Evolutionary conservation across 306 rosid genomes (phyloP).

Genomic region (Citrullus amarus): DNA sequence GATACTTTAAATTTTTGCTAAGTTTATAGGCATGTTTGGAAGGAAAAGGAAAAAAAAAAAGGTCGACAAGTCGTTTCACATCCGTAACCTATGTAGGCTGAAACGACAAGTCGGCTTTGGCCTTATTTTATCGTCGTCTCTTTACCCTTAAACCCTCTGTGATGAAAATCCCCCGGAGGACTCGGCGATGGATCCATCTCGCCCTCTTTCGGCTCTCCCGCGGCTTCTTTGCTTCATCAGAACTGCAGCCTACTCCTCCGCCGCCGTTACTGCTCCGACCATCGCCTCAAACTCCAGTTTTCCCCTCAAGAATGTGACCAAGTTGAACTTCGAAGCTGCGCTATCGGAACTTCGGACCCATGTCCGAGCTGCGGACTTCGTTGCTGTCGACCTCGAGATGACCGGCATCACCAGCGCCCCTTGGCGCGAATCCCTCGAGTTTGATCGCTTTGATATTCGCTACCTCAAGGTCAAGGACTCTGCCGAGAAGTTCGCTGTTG

Average conservation of each 20-base stretch:
- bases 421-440: constrained; percentile 73
- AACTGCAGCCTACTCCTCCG: background rate
- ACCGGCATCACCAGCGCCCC: constrained; percentile 88
- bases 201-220: constrained; percentile 24
- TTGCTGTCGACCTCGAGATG: constrained; percentile 94
- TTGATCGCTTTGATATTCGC: constrained; percentile 76
- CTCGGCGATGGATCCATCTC: constrained; percentile 21
- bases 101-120: background rate
- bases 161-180: constrained; percentile 8
- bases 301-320: constrained; percentile 65
- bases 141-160: constrained; percentile 2
- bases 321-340: constrained; percentile 53
- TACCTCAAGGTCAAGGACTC: constrained; percentile 88
- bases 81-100: background rate
- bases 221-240: constrained; percentile 18
- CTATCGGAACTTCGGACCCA: constrained; percentile 55
- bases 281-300: constrained; percentile 23
- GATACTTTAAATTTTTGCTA: too few species aligned
- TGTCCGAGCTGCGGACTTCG: constrained; percentile 66
- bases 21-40: too few species aligned
- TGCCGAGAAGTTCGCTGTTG: constrained; percentile 69
- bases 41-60: background rate
- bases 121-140: background rate
- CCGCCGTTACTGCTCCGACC: constrained; percentile 2
- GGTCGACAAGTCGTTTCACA: constrained; percentile 2